Evolutionary conservation across 2,329 filamentous ascomycete species (phyloP), one percentile per base, ranked within the genome.

Genomic region (Epichloe brachyelytri): DNA sequence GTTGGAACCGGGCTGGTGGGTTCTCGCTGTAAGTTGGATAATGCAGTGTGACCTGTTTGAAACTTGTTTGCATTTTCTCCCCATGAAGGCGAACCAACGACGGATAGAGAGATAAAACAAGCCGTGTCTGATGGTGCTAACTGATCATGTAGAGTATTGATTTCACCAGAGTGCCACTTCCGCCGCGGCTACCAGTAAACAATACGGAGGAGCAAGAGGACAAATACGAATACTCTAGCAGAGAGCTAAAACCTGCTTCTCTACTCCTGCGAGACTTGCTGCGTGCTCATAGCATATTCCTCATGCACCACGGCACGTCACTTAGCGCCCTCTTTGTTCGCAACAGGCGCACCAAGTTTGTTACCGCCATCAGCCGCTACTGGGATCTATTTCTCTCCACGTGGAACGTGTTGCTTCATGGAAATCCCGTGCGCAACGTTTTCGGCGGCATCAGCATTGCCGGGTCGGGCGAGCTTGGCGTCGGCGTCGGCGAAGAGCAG

Each of bases 401-500:
- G 0, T 98, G 93, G 93, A 88, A 91, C 58, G 85, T 97, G 12
- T 77, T 95, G 57, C 75, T 98, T 41, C 87, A 91, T 62, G 91
- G 89, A 8, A 96, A 95, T 59, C 93, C 93, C 0, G 82, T 84
- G 2, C 79, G 85, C 1, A 83, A 84, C 55, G 74, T 95, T 5
- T 89, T 88, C 60, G 81, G 84, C 11, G 89, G 87, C 5, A 81
- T 95, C 62, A 95, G 95, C 65, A 75, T 98, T 34, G 88, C 90
- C 12, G 87, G 85, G 6, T 89, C 88, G 36, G 91, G 93, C 17
- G 91, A 97, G 68, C 78, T 97, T 26, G 93, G 93, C 15, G 80
- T 96, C 44, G 93, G 93, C 0, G 93, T 97, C 1, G 93, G 93
- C 17, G 93, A 97, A 65, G 93, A 97, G 69, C 88, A 96, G 51